Base-by-base conservation (phyloP, 495 filamentous ascomycete genomes). In the Aspergillus sparsus region DNA sequence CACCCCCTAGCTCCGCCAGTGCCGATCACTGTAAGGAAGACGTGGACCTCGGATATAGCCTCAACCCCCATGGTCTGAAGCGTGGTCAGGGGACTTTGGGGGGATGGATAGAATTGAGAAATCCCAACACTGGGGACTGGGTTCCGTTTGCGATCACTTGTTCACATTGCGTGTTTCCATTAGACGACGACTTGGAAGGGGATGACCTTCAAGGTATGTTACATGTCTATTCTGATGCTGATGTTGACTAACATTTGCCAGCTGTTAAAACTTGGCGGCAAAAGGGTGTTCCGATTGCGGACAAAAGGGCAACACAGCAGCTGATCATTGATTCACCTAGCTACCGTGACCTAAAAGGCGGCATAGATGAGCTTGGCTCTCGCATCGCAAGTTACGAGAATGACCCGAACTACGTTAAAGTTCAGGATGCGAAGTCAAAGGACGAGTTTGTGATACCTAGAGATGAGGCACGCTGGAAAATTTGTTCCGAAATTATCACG, bases 141-240 rank as follows among this genome's bases (percentile, higher is more conserved):
- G 18, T 56, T 6, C 53, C 46, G 12, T 44, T 56, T 18, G 59
- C 31, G 0, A 6, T 62, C 2, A 62, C 59, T 4, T 62, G 59
- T 16, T 16, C 33, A 9, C 44, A 50, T 36, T 50, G 55, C 13
- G n/a, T 58, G 2, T 35, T 58, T 1, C 55, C 45, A 8, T 1
- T 4, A n/a, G 15, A 2, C 10, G 10, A 11, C 2, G 18, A 32
- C 18, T 27, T 27, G 12, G 49, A 33, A 5, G 33, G 8, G 2
- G 7, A 15, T 9, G 46, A 50, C 7, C 2, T 16, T 27, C 3
- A 7, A 45, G 21, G 55, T 57, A 44, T 33, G 16, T 45, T 11
- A 5, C 2, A 31, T 33, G 8, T 18, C 34, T 39, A 32, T 11
- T 7, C 7, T 45, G 39, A 34, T 27, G 15, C 0, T 31, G 33